Conservation (phyloP, 352 stramenopile species). For the Phytophthora quininea region DNA sequence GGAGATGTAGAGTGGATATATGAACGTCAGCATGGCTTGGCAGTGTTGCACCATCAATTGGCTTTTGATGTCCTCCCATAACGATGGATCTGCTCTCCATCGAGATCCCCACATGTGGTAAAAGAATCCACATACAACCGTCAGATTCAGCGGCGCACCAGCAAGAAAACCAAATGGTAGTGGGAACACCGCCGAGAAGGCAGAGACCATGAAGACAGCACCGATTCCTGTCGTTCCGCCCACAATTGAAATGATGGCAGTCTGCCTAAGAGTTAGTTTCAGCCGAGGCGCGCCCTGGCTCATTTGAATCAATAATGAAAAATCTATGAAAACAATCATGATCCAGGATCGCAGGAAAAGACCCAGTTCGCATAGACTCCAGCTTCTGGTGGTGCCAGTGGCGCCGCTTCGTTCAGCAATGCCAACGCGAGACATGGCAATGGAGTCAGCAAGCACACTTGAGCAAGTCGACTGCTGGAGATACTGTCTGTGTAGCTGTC, state of each 20-base stretch:
- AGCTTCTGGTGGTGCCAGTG: slow-evolving; percentile 18
- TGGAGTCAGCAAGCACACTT: slow-evolving; percentile 4
- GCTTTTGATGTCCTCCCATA: slow-evolving; percentile 15
- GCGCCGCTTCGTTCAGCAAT: slow-evolving; percentile 21
- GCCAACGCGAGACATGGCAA: slow-evolving; percentile 21
- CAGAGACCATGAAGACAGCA: slow-evolving; percentile 17
- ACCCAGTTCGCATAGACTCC: slow-evolving; percentile 26
- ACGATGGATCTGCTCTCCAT: slow-evolving; percentile 12
- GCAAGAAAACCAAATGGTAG: slow-evolving; percentile 14
- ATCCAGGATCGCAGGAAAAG: slow-evolving; percentile 14
- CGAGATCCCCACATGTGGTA: slow-evolving; percentile 3
- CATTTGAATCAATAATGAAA: slow-evolving; percentile 21
- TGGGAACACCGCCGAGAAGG: slow-evolving; percentile 8
- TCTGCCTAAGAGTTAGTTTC: slow-evolving; percentile 16
- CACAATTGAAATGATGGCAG: slow-evolving; percentile 6
- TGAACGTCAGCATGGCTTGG: slow-evolving; percentile 13
- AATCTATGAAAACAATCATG: no score
- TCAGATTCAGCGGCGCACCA: slow-evolving; percentile 4
- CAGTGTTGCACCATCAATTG: slow-evolving; percentile 11
- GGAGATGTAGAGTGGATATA: slow-evolving; percentile 19
- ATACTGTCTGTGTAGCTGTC: background rate
- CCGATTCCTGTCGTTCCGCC: slow-evolving; percentile 5
- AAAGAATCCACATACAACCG: slow-evolving; percentile 6
- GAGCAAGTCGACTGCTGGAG: background rate
- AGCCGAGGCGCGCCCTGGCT: slow-evolving; percentile 22